These are phyloP conservation scores for Abrus pulchellus DNA, from an alignment of 306 rosid genomes.

Conservation along the genomic window DNA sequence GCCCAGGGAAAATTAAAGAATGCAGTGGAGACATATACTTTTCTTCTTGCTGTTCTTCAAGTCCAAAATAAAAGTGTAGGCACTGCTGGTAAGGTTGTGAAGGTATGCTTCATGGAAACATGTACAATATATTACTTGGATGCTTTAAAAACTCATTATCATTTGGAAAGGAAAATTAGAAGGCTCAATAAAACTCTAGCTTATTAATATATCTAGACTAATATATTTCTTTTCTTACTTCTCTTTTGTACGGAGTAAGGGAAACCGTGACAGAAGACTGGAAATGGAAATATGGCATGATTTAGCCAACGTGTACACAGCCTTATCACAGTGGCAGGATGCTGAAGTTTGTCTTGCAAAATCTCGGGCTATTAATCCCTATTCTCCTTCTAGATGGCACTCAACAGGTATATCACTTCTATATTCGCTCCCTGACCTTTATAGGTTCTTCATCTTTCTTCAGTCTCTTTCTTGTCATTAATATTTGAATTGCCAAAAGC, in stretches of 20 bases:
- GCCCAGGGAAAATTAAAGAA: constrained; percentile 81
- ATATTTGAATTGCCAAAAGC: neutral
- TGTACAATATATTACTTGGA: neutral
- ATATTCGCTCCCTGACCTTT: neutral
- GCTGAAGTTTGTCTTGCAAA: constrained; percentile 91
- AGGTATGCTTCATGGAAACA: constrained; percentile 56
- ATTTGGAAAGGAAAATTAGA: constrained; percentile 10
- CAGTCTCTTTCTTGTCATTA: neutral
- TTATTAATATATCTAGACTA: neutral
- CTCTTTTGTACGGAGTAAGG: constrained; percentile 57
- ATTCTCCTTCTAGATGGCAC: constrained; percentile 92
- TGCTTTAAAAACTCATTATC: constrained; percentile 5
- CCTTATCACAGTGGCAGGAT: constrained; percentile 81
- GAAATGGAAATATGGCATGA: constrained; percentile 97
- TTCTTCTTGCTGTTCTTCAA: constrained; percentile 87
- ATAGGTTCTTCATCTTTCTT: neutral
- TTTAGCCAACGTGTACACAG: constrained; percentile 74
- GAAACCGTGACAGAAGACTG: constrained; percentile 66
- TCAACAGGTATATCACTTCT: constrained; percentile 64
- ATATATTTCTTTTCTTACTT: constrained; percentile 27
- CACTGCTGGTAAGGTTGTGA: constrained; percentile 60
- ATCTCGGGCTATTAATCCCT: constrained; percentile 77
- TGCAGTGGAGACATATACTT: constrained; percentile 76
- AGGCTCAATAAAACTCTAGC: neutral
- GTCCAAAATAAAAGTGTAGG: constrained; percentile 70